Percentiles rank a stretch among this genome's conserved stretches.
Evolutionary conservation across 106 monocot species (phyloP).

Genomic region (Allium sativum): DNA sequence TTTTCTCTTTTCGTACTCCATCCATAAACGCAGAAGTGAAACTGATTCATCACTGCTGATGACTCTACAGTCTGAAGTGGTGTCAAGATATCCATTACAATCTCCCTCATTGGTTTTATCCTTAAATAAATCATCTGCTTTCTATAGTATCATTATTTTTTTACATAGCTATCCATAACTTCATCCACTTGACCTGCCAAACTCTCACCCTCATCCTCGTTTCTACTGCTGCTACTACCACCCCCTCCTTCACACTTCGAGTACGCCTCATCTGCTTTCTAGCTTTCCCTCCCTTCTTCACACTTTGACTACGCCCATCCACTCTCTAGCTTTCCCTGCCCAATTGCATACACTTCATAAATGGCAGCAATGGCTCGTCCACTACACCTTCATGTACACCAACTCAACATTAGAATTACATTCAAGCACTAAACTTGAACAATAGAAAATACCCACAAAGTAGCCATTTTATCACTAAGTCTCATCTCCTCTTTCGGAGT

Average conservation of each 20-base stretch:
- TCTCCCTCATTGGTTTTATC: conserved; percentile 17
- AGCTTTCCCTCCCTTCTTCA: neutral
- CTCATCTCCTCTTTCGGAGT: conserved; percentile 24
- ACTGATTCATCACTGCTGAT: conserved; percentile 28
- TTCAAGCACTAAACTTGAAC: too few relatives aligned
- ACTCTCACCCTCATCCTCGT: neutral
- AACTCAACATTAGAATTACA: neutral
- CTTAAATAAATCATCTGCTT: conserved; percentile 33
- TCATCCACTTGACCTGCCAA: conserved; percentile 5
- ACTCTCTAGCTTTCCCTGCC: too few relatives aligned
- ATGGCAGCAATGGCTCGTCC: conserved; percentile 29
- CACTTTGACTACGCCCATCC: too few relatives aligned
- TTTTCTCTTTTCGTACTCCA: conserved; percentile 19
- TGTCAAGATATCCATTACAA: conserved; percentile 29
- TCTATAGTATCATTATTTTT: conserved; percentile 11
- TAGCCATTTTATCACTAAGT: conserved; percentile 14
- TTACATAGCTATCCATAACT: conserved; percentile 13
- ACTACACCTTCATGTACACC: conserved; percentile 31
- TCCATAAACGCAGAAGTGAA: conserved; percentile 30
- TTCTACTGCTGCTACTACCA: neutral
- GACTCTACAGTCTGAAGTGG: conserved; percentile 40
- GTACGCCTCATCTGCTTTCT: neutral
- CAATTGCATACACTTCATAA: conserved; percentile 4
- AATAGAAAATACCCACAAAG: neutral
- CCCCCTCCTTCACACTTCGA: neutral